phyloP scores from a whole-genome alignment of 192 early-diverging fungal species.

The Coemansia sp. region DNA sequence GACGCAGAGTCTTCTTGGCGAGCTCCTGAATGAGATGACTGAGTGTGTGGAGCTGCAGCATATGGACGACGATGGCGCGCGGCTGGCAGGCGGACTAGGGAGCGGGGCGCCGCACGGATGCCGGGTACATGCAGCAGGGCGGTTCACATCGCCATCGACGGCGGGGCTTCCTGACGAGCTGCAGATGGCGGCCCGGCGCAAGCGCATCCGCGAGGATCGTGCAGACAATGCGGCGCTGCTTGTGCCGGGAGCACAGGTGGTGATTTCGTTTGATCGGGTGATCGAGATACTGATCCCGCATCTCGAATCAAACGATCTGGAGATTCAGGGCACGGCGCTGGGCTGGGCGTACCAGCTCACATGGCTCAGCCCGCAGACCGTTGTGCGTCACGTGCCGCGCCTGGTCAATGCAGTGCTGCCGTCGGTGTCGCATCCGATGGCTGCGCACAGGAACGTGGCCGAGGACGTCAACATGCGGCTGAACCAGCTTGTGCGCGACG shows the following conservation, averaged over 20 bases:
- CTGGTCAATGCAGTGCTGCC: slow-evolving; percentile 86
- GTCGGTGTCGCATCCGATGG: slow-evolving; percentile 74
- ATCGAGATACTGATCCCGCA: slow-evolving; percentile 84
- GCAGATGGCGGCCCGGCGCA: slow-evolving; percentile 46
- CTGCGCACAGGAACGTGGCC: slow-evolving; percentile 70
- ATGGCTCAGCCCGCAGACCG: slow-evolving; percentile 73
- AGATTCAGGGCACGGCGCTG: slow-evolving; percentile 90
- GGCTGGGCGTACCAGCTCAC: slow-evolving; percentile 93
- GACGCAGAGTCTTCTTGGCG: slow-evolving; percentile 78
- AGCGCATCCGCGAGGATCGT: slow-evolving; percentile 33
- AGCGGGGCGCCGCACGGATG: neutral
- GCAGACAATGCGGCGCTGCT: slow-evolving; percentile 11
- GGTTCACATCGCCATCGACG: neutral
- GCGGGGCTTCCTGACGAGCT: slow-evolving; percentile 26
- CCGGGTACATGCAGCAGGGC: slow-evolving; percentile 1
- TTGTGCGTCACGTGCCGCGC: slow-evolving; percentile 79
- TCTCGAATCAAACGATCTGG: slow-evolving; percentile 68
- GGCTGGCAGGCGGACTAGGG: neutral
- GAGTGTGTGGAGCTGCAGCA: slow-evolving; percentile 52
- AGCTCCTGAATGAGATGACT: slow-evolving; percentile 88
- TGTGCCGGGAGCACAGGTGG: slow-evolving; percentile 17
- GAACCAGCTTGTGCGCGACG: slow-evolving; percentile 64
- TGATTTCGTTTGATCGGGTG: slow-evolving; percentile 80
- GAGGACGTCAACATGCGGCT: slow-evolving; percentile 80
- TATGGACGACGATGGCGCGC: slow-evolving; percentile 7